These are phyloP conservation scores for Sordariomycetes sp. DNA, from an alignment of 2,329 filamentous ascomycete genomes.

Conservation along the genomic window DNA sequence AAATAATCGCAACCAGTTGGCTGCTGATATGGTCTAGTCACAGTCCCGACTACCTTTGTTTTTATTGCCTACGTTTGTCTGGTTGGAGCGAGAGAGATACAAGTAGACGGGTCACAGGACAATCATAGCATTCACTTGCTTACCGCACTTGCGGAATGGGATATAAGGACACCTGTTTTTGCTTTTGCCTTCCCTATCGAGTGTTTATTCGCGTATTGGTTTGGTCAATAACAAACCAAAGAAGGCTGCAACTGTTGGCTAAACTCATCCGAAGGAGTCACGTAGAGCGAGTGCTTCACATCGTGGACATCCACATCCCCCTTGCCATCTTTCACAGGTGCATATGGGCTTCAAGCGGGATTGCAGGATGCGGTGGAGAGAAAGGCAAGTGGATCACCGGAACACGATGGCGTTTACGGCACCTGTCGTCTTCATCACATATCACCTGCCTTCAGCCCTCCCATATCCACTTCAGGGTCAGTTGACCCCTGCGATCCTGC, in stretches of 20 bases:
- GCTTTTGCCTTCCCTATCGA: background rate
- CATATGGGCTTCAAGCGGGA: background rate
- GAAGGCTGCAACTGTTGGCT: constrained; percentile 3
- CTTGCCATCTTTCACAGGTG: background rate
- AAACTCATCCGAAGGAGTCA: background rate
- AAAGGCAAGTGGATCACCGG: background rate
- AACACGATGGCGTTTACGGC: background rate
- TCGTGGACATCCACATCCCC: background rate
- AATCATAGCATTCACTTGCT: constrained; percentile 1
- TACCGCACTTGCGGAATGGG: constrained; percentile 1
- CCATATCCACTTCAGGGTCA: background rate
- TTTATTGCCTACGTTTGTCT: background rate
- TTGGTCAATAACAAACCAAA: background rate
- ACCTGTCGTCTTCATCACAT: background rate
- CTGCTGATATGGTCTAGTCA: constrained; percentile 3
- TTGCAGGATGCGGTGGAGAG: background rate
- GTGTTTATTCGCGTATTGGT: background rate
- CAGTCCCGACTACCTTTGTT: background rate
- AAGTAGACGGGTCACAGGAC: background rate
- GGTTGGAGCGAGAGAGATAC: background rate
- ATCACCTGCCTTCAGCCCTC: background rate
- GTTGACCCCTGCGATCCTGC: background rate
- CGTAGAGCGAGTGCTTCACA: constrained; percentile 1
- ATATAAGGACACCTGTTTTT: constrained; percentile 2
- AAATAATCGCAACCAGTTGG: constrained; percentile 1